Evolutionary conservation across 768 basidiomycete species (phyloP).

Genomic region (Lentinus tigrinus): DNA sequence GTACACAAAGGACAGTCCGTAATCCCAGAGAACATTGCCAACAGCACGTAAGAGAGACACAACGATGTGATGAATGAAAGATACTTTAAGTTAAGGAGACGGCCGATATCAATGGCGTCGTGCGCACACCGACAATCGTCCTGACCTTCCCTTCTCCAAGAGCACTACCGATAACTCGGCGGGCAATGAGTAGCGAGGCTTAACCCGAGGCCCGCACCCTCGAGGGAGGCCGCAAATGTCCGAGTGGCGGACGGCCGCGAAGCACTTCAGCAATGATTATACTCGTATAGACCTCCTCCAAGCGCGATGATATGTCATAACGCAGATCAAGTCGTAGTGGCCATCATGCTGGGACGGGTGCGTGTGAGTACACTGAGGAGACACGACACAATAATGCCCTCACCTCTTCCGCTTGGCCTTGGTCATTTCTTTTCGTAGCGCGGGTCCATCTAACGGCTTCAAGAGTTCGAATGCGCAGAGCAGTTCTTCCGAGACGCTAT

Average conservation of each 20-base stretch:
- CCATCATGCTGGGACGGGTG: slow-evolving; percentile 27
- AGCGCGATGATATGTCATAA: slow-evolving; percentile 9
- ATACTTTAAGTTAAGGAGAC: slow-evolving; percentile 22
- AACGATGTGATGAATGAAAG: slow-evolving; percentile 10
- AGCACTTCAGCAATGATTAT: slow-evolving; percentile 19
- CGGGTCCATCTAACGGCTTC: slow-evolving; percentile 92
- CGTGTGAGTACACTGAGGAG: neutral
- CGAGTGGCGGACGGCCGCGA: neutral
- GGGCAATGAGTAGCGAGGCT: neutral
- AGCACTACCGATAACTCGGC: neutral
- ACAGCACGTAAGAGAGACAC: slow-evolving; percentile 14
- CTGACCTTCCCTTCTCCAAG: slow-evolving; percentile 1
- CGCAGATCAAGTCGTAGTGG: slow-evolving; percentile 26
- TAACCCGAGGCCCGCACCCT: neutral
- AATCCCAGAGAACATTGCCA: slow-evolving; percentile 21
- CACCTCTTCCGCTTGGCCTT: slow-evolving; percentile 98
- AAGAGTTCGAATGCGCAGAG: slow-evolving; percentile 97
- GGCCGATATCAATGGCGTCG: slow-evolving; percentile 2
- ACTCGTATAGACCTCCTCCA: slow-evolving; percentile 21
- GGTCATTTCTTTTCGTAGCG: slow-evolving; percentile 96
- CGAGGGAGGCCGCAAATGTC: neutral
- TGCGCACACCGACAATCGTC: neutral
- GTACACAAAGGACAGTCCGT: slow-evolving; percentile 27
- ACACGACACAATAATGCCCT: slow-evolving; percentile 16
- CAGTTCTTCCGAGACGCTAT: slow-evolving; percentile 92